A percentile compares a stretch with the other conserved stretches of the same genome.
Conservation (phyloP, 1,284 basidiomycete genomes). For the Austroboletus niveus region DNA sequence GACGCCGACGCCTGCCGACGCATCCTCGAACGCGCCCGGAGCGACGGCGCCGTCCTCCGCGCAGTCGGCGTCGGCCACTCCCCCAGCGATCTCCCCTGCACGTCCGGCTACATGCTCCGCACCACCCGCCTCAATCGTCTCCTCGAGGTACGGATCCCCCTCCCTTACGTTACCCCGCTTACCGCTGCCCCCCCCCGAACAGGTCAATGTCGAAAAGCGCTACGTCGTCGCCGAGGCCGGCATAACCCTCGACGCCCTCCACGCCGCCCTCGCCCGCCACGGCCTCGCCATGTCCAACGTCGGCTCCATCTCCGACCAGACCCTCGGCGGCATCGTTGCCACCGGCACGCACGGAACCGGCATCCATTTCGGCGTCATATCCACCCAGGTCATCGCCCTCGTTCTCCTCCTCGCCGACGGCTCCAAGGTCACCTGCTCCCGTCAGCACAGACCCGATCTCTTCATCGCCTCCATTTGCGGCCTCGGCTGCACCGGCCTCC, state of each 20-base stretch:
- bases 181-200: neutral
- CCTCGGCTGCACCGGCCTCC: slow-evolving; percentile 90
- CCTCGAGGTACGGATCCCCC: slow-evolving; percentile 59
- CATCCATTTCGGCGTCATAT: slow-evolving; percentile 77
- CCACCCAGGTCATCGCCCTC: slow-evolving; percentile 77
- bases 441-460: slow-evolving; percentile 65
- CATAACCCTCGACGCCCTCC: slow-evolving; percentile 74
- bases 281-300: slow-evolving; percentile 88
- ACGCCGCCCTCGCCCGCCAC: slow-evolving; percentile 63
- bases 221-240: slow-evolving; percentile 77
- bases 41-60: slow-evolving; percentile 71
- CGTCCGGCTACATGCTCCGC: slow-evolving; percentile 78
- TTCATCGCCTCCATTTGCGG: slow-evolving; percentile 94
- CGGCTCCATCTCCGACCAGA: slow-evolving; percentile 97
- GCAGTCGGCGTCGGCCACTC: slow-evolving; percentile 91
- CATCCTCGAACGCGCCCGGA: slow-evolving; percentile 81
- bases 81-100: slow-evolving; percentile 90
- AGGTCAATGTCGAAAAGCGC: slow-evolving; percentile 74
- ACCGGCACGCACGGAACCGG: slow-evolving; percentile 97
- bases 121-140: slow-evolving; percentile 70
- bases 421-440: slow-evolving; percentile 66
- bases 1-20: slow-evolving; percentile 71
- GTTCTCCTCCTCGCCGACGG: slow-evolving; percentile 76
- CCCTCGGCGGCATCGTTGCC: slow-evolving; percentile 89
- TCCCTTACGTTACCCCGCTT: neutral